Evolutionary conservation across 345 rosid species (phyloP), one percentile per base, ranked within the genome.

Genomic region (Laguncularia racemosa): DNA sequence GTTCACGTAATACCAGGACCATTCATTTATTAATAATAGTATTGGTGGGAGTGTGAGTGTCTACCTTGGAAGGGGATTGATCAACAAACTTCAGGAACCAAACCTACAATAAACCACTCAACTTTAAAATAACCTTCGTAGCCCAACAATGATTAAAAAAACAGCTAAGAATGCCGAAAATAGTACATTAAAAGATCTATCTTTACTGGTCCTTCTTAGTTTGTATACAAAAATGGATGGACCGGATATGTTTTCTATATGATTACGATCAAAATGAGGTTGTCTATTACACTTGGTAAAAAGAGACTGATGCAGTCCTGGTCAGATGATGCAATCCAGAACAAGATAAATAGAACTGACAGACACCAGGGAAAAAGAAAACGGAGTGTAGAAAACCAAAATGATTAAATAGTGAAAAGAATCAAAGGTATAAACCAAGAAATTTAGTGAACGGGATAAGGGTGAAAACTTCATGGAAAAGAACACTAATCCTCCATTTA

Each of bases 71-170:
- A 60, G 40, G 9, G 40, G 61, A 46, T 43, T 62, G 62, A 63
- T 73, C 75, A 71, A 70, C 84, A 76, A 71, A 64, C 65, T 72
- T 76, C 75, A 71, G 61, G 66, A 62, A 66, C 62, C 67, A 78
- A 72, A 73, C 82, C 93, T 80, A 61, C 75, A 75, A 69, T 61
- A 45, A 68, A 76, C 55, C 40, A 67, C 15, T 55, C 33, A 46
- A 45, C 40, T 64, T 62, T 56, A 48, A 63, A 52, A 61, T 61
- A 50, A 26, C 33, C 11, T 48, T 2, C 15, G 5, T 14, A 59
- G 50, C 2, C 13, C 14, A 44, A 38, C 48, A 44, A 56, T 44
- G 26, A 20, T 20, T 4, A 20, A 44, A 23, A 44, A 13, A 56
- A 56, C 2, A 6, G 7, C 11, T 33, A 5, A 33, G 28, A 33